A percentile compares a stretch with the other conserved stretches of the same genome.
These are phyloP conservation scores for Acmispon strigosus DNA, from an alignment of 306 rosid genomes.

Conservation along the genomic window DNA sequence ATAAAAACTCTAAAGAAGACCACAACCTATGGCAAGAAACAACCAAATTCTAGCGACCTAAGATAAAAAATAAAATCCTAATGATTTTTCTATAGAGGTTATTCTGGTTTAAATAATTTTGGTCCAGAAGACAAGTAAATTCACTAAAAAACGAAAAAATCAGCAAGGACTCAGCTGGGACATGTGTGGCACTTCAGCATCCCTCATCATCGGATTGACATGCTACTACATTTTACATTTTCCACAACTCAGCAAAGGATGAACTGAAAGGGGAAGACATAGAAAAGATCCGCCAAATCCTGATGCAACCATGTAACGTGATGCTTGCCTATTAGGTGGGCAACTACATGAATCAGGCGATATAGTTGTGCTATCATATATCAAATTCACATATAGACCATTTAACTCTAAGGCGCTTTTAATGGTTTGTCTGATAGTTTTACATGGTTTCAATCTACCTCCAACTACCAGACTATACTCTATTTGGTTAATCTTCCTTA, in stretches of 20 bases:
- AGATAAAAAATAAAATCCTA: not conserved
- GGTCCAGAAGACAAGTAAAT: not conserved
- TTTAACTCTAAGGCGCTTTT: too few species aligned
- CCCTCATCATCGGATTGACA: not conserved
- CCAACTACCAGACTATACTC: too few species aligned
- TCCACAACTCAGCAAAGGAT: not conserved
- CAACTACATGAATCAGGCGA: too few species aligned
- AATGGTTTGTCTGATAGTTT: too few species aligned
- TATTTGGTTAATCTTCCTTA: too few species aligned
- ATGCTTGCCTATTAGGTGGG: not conserved
- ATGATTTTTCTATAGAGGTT: not conserved
- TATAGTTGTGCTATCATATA: too few species aligned
- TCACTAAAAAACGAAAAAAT: not conserved
- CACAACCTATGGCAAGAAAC: not conserved
- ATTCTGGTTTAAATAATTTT: not conserved
- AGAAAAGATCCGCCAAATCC: not conserved
- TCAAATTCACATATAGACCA: too few species aligned
- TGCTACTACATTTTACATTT: not conserved
- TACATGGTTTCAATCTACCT: too few species aligned
- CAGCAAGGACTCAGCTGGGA: not conserved
- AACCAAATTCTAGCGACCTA: too few species aligned
- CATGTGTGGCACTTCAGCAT: not conserved
- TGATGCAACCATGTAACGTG: not conserved
- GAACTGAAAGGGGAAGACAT: not conserved
- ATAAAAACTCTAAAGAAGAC: not conserved